These are phyloP conservation scores for Persicaria maculosa DNA, from an alignment of 148 eudicot genomes.

Conservation along the genomic window DNA sequence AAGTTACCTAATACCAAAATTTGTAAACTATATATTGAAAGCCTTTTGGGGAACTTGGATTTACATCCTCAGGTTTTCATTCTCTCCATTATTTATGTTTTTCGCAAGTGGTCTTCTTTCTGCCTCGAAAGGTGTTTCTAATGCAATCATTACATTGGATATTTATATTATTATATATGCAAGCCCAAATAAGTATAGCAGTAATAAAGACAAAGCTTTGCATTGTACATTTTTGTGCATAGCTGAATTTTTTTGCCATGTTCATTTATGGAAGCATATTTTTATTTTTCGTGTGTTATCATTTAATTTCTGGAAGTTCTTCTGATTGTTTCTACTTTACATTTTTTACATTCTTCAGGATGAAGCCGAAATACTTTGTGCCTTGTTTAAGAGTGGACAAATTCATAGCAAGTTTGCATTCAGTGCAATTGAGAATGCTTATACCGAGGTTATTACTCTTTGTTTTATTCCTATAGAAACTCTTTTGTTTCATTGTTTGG, in stretches of 20 bases:
- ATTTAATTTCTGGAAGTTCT: not conserved
- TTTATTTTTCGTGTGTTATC: slow-evolving; percentile 3
- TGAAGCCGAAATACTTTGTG: slow-evolving; percentile 54
- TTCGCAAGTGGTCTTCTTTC: not conserved
- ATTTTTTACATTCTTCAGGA: slow-evolving; percentile 43
- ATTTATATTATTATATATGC: not conserved
- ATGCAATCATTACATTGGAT: not conserved
- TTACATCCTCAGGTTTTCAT: slow-evolving; percentile 54
- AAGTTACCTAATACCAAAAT: slow-evolving; percentile 36
- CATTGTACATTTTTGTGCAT: not conserved
- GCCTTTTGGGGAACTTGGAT: slow-evolving; percentile 56
- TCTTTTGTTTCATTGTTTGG: not conserved
- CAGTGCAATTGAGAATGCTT: slow-evolving; percentile 30
- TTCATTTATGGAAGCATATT: not conserved
- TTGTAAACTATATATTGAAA: slow-evolving; percentile 41
- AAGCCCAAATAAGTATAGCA: not conserved
- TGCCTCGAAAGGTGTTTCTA: not conserved
- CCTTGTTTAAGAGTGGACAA: slow-evolving; percentile 48
- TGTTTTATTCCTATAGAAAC: not conserved
- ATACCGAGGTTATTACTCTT: slow-evolving; percentile 37
- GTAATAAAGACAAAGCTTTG: not conserved
- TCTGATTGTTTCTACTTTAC: not conserved
- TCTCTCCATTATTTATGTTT: not conserved
- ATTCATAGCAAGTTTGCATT: slow-evolving; percentile 54
- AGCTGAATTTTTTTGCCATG: not conserved